Base-by-base conservation (phyloP, 2,329 filamentous ascomycete species). In the Tolypocladium tundrense region DNA sequence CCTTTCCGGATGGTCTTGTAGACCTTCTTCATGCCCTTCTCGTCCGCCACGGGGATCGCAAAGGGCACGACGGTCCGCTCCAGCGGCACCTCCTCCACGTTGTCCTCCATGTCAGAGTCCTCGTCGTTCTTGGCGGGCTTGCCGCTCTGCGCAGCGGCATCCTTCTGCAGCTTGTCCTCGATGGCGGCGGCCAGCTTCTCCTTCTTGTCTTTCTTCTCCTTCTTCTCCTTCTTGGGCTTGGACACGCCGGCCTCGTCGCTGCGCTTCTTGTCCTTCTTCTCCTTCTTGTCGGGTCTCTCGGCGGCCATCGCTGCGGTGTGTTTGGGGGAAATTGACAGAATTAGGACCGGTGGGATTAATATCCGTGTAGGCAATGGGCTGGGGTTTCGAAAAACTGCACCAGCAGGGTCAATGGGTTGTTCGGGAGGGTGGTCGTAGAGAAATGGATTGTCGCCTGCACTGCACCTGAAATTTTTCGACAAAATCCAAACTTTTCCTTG, bases 31-130 rank as follows among this genome's bases (percentile, higher is more conserved):
- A 80, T 79, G 56, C 77, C 81, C 81, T 95, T 94, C 62, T 90
- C 90, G 62, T 91, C 86, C 35, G 88, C 88, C 60, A 95, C 77
- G 40, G 91, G 90, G 65, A 88, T 81, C 58, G 92, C 91, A 70
- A 96, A 94, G 37, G 91, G 88, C 57, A 95, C 90, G 53, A 95
- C 78, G 59, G 87, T 85, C 65, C 80, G 69, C 71, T 78, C 74
- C 57, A 79, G 69, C 54, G 72, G 66, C 39, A 69, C 57, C 56
- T 78, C 67, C 53, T 77, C 75, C 50, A 73, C 65, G 63, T 74
- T 75, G 56, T 75, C 73, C 54, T 79, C 77, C 52, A 76, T 74
- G 53, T 75, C 72, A 21, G 75, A 77, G 64, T 78, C 76, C 48
- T 72, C 72, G 53, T 75, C 75, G 61, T 74, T 74, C 39, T 74